Evolutionary conservation across 2,329 filamentous ascomycete genomes (phyloP), one percentile per base, ranked within the genome.

Genomic region (Xylariaceae sp.): DNA sequence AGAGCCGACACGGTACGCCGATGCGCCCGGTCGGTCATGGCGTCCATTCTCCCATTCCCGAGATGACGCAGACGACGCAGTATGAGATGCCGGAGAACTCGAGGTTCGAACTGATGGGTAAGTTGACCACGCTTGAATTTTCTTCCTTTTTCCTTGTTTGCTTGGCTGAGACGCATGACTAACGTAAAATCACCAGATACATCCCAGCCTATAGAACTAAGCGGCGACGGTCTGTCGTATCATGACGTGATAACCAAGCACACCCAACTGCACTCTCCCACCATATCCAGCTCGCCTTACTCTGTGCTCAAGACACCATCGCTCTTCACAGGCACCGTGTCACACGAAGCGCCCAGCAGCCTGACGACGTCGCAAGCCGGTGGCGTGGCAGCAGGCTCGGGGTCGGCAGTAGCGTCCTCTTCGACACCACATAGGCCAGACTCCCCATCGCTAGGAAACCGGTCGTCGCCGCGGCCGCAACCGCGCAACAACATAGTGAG

Each of bases 201-300:
- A 2, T 34, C 27, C 8, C 23, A 31, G 12, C 23, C 19, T 5
- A 11, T 11, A n/a, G 46, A 48, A 14, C 40, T 48, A 16, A 27
- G 18, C 11, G 33, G 30, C 26, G 19, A 32, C 3, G 13, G 14
- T 12, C 13, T 36, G 19, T 59, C 63, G 0, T 61, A 62, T 5
- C 46, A 62, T 9, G 62, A 69, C 2, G 57, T 69, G n/a, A 60
- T 67, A 32, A 59, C 61, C 38, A 59, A 56, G 26, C 51, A 64
- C 51, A 54, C 60, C 2, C 53, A 54, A 34, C 53, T 63, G 17
- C 52, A 50, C 31, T 46, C 40, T 9, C 33, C 44, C 36, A 24
- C 7, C 21, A 24, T n/a, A n/a, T 13, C 39, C 19, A 46, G 45
- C 31, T 41, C 52, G 16, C 39, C 51, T 36, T 40, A 43, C 40